phyloP scores from a whole-genome alignment of 345 rosid species.

The Salix koriyanagi region DNA sequence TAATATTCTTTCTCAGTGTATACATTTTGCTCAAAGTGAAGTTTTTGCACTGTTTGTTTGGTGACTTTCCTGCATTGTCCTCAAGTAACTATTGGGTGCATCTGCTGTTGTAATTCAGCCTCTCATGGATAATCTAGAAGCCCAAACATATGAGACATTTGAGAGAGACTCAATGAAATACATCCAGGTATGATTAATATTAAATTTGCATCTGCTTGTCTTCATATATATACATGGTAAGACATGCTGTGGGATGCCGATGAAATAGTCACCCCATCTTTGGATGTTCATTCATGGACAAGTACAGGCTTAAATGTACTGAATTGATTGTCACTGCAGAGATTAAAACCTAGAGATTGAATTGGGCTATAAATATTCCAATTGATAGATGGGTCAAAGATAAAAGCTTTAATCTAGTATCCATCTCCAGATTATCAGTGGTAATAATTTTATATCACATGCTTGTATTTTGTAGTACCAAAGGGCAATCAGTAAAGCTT shows the following conservation, averaged over 20 bases:
- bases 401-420: background rate
- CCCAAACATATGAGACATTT: slow-evolving; percentile 97
- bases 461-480: slow-evolving; percentile 61
- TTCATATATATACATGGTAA: background rate
- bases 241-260: background rate
- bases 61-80: background rate
- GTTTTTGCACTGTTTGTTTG: background rate
- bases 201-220: background rate
- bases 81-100: background rate
- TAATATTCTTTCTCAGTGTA: background rate
- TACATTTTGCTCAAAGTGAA: background rate
- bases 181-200: slow-evolving; percentile 54
- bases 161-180: slow-evolving; percentile 89
- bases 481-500: slow-evolving; percentile 78
- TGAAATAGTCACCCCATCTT: background rate
- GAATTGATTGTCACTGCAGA: background rate
- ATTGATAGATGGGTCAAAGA: background rate
- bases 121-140: slow-evolving; percentile 98
- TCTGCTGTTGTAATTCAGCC: slow-evolving; percentile 49
- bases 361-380: background rate
- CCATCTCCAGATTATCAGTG: background rate
- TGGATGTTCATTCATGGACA: background rate
- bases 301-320: background rate
- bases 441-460: background rate
- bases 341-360: background rate